phyloP scores from a whole-genome alignment of 306 rosid species.

The Cucurbita pepo region DNA sequence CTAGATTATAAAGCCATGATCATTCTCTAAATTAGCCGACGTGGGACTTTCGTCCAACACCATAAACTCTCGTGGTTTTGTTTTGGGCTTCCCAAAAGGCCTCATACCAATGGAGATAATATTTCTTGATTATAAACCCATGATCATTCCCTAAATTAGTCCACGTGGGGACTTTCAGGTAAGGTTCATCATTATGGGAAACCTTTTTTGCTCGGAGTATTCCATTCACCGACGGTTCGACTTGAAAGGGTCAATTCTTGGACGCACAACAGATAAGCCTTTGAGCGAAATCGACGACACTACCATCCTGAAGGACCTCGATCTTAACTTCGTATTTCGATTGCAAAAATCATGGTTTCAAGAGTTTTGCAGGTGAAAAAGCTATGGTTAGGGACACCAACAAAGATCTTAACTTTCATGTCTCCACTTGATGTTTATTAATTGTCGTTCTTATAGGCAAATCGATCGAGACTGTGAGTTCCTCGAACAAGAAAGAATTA shows the following conservation, averaged over 20 bases:
- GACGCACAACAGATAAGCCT: conserved; percentile 66
- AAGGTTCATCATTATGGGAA: conserved; percentile 88
- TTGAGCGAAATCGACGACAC: conserved; percentile 68
- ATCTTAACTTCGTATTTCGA: conserved; percentile 68
- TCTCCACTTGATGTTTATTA: not conserved
- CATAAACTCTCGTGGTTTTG: too few species aligned
- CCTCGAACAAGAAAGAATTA: conserved; percentile 77
- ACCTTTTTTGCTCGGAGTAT: conserved; percentile 52
- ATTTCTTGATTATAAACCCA: too few species aligned
- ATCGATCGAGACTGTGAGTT: conserved; percentile 81
- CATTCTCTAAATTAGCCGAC: too few species aligned
- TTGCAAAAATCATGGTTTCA: conserved; percentile 57
- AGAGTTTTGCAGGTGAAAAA: conserved; percentile 63
- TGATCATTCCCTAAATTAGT: too few species aligned
- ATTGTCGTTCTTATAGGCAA: conserved; percentile 32
- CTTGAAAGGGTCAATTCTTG: conserved; percentile 83
- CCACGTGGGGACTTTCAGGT: conserved; percentile 23
- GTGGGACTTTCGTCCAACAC: too few species aligned
- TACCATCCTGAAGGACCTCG: conserved; percentile 88
- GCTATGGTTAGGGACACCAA: not conserved
- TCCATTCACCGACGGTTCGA: conserved; percentile 68
- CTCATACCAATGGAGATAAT: too few species aligned
- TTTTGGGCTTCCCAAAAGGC: too few species aligned
- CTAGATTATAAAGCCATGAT: too few species aligned
- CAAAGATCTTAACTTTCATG: not conserved